Base-by-base conservation (phyloP, 2,329 filamentous ascomycete genomes). In the Neonectria hederae region DNA sequence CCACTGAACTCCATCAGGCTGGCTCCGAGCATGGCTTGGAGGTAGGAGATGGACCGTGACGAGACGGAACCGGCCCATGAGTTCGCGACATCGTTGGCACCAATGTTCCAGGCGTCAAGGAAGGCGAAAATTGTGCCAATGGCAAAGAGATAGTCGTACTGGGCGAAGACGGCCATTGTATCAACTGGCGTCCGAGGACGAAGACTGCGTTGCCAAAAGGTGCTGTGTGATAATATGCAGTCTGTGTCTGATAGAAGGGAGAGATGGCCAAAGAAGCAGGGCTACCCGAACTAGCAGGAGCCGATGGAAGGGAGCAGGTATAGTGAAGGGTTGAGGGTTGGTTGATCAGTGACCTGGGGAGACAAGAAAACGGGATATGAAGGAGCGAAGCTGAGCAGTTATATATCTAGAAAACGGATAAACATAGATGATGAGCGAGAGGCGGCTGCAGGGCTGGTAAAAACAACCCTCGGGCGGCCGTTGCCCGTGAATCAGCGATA, bases 61-160 rank as follows among this genome's bases (percentile, higher is more conserved):
- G 89, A 90, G 63, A 92, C 90, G 68, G 87, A 90, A 35, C 89
- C 91, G n/a, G 90, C 90, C 87, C 89, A 93, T 2, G 89, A 87
- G 81, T 92, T 93, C 77, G 90, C 90, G 64, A 92, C 90, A 90
- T 92, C 90, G 79, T 89, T 74, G 66, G 64, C 76, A 82, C 87
- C 87, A 68, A 89, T 89, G 74, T 89, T 90, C 85, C 86, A 90
- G 57, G 87, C 87, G 75, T 90, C 88, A 43, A 90, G 84, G 74
- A 88, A 86, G 64, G 88, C 87, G 76, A 90, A 90, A 63, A 90
- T 83, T 58, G 86, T 87, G 77, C 86, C 87, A 58, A 90, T 84
- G 70, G 86, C 88, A 68, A 90, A 87, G 65, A 90, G 81, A 74
- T 89, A 90, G 76, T 88, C 84, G 66, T 84, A 90, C 71, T 90